Evolutionary conservation across 805 yeast species (phyloP).

Genomic region (Pichia cabralensis): DNA sequence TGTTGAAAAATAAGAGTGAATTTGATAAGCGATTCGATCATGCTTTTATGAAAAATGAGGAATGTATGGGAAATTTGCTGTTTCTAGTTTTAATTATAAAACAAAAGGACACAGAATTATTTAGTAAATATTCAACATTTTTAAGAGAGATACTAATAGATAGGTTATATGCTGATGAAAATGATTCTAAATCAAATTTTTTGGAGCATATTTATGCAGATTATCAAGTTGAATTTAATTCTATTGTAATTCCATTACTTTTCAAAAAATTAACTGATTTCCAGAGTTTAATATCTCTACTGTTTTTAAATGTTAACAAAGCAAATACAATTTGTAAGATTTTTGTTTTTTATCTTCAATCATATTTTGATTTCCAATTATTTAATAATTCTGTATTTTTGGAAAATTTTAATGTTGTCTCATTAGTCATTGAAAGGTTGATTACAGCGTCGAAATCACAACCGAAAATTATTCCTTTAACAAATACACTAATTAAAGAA

Average conservation of each 20-base stretch:
- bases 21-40: not conserved
- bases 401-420: constrained; percentile 1
- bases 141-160: constrained; percentile 9
- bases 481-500: constrained; percentile 1
- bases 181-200: not conserved
- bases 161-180: constrained; percentile 6
- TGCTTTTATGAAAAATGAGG: constrained; percentile 1
- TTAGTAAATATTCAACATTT: not conserved
- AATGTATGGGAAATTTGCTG: constrained; percentile 5
- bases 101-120: not conserved
- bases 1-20: not conserved
- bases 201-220: constrained; percentile 7
- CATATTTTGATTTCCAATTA: not conserved
- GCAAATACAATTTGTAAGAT: constrained; percentile 1
- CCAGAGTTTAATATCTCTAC: constrained; percentile 9
- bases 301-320: not conserved
- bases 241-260: constrained; percentile 21
- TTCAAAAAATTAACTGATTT: constrained; percentile 22
- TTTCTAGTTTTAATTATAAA: constrained; percentile 1
- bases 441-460: not conserved
- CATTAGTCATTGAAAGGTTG: not conserved
- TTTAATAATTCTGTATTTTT: not conserved
- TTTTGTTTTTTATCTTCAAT: constrained; percentile 3
- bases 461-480: not conserved
- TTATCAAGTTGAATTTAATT: constrained; percentile 8